Base-by-base conservation (phyloP, 306 rosid species). In the Betula pendula region DNA sequence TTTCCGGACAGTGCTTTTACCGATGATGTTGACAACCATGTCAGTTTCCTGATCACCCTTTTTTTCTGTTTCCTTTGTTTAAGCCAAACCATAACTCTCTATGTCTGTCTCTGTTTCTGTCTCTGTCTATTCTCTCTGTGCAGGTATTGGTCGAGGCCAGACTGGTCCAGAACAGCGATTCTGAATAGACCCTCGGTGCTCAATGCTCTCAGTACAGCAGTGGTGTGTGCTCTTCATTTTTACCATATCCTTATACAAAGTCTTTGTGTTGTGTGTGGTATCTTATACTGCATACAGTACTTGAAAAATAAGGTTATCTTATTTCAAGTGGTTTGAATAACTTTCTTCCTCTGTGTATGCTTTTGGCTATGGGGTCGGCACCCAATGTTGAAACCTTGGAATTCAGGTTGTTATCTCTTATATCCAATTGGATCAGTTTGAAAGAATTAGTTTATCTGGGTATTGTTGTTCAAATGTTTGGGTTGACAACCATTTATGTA, bases 161-260 rank as follows among this genome's bases (percentile, higher is more conserved):
- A 24, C 77, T 88, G 89, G 86, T 86, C 92, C 42, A 82, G 92
- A 72, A 90, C 80, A 40, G 90, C 86, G 24, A 81, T 90, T 86
- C 92, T 90, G 66, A 90, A 90, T 66, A 80, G 94, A 31, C 92
- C 94, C 25, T 77, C 85, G 1, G 85, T 24, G 75, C 92, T 90
- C 68, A 90, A 90, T 79, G 87, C 90, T 82, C 75, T 88, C 76
- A 82, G 73, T 75, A 56, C 76, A 19, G 72, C 81, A 42, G 80
- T 79, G 94, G 90, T 90, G 68, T 38, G 78, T 40, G 12, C 11
- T 71, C 35, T n/a, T 25, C 42, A 8, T 35, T 51, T n/a, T 38
- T 9, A 17, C 35, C 33, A 8, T 56, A 22, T 6, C 42, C 0
- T 38, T 38, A 38, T 35, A 38, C 42, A 38, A 6, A 8, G 5